These are phyloP conservation scores for Climacium dendroides DNA, from an alignment of 225 moss, liverwort and hornwort genomes.

Conservation along the genomic window DNA sequence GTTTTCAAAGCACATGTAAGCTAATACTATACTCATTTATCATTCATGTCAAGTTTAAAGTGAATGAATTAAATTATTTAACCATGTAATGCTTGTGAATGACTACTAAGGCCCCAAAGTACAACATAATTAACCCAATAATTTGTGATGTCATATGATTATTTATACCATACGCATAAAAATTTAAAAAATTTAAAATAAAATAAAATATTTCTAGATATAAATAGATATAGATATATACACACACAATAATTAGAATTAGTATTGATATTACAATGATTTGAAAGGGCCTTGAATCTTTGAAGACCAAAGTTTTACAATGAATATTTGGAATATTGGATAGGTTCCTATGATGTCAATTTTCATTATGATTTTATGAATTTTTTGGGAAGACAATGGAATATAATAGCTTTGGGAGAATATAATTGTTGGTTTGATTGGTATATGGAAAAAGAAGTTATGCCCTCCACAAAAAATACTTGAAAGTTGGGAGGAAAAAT, in stretches of 20 bases:
- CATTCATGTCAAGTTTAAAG: not conserved
- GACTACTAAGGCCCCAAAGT: not conserved
- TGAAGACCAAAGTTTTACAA: rapidly evolving
- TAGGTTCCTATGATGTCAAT: not conserved
- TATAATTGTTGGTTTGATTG: not conserved
- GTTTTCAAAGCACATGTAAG: constrained; percentile 31
- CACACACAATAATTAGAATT: not conserved
- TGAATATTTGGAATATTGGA: not conserved
- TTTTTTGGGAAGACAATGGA: not conserved
- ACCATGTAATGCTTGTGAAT: not conserved
- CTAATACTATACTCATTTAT: not conserved
- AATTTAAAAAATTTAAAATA: too few relatives aligned
- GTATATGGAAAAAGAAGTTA: not conserved
- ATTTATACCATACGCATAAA: not conserved
- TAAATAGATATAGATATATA: too few relatives aligned
- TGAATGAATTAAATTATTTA: not conserved
- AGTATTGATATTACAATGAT: not conserved
- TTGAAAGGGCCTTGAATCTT: not conserved
- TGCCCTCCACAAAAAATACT: not conserved
- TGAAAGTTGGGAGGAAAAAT: not conserved
- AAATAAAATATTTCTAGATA: too few relatives aligned
- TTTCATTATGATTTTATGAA: not conserved
- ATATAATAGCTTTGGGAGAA: not conserved
- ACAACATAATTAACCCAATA: not conserved
- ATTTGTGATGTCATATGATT: not conserved